phyloP scores from a whole-genome alignment of 805 yeast species.

The Cyberlindnera amylophila region DNA sequence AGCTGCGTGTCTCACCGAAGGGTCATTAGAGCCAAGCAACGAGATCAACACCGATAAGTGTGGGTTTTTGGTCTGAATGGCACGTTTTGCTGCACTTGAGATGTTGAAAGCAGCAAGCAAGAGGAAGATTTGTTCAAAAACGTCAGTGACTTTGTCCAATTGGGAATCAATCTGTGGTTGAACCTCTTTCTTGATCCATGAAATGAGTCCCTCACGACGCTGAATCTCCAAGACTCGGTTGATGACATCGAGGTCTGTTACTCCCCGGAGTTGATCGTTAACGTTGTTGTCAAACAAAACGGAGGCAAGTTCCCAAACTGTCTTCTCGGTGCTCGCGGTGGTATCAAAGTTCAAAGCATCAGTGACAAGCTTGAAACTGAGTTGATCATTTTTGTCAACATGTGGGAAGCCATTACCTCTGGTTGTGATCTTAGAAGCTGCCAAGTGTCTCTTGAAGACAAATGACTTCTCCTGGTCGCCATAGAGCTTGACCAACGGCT shows the following conservation, averaged over 20 bases:
- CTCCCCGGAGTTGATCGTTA: constrained; percentile 19
- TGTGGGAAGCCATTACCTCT: constrained; percentile 37
- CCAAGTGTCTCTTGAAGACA: constrained; percentile 26
- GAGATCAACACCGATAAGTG: constrained; percentile 73
- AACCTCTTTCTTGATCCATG: constrained; percentile 54
- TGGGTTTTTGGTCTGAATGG: constrained; percentile 56
- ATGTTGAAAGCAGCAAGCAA: constrained; percentile 53
- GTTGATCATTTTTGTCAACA: constrained; percentile 28
- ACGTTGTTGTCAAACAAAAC: constrained; percentile 50
- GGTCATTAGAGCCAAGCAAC: constrained; percentile 67
- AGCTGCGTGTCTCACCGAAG: constrained; percentile 53
- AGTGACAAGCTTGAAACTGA: constrained; percentile 32
- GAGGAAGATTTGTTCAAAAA: constrained; percentile 49
- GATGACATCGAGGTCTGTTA: constrained; percentile 22
- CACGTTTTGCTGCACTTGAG: constrained; percentile 55
- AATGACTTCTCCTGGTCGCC: constrained; percentile 3
- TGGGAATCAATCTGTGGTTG: constrained; percentile 33
- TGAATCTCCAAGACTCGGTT: constrained; percentile 28
- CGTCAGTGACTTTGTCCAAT: constrained; percentile 34
- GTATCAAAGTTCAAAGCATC: constrained; percentile 16
- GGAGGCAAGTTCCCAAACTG: constrained; percentile 55
- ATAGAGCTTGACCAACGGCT: constrained; percentile 4
- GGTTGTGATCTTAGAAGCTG: constrained; percentile 19
- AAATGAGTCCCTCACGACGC: constrained; percentile 44
- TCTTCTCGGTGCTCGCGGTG: constrained; percentile 25